These are phyloP conservation scores for Mycoemilia scoparia DNA, from an alignment of 192 early-diverging fungal species.

Conservation along the genomic window DNA sequence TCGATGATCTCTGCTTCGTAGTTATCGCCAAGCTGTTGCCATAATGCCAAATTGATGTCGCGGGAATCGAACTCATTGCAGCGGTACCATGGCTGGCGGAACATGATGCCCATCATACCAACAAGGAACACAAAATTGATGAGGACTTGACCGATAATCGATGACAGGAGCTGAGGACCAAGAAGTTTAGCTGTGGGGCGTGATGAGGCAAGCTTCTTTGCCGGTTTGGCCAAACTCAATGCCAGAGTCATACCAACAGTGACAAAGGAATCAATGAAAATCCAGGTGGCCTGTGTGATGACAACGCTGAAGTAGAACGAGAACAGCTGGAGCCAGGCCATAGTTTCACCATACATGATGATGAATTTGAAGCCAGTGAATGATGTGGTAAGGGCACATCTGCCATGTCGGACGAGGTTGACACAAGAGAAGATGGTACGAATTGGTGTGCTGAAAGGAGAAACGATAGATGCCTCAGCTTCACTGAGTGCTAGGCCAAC, in stretches of 20 bases:
- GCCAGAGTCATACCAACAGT: slow-evolving; percentile 36
- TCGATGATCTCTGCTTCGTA: slow-evolving; percentile 35
- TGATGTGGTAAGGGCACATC: slow-evolving; percentile 41
- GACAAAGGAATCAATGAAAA: slow-evolving; percentile 43
- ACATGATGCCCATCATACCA: slow-evolving; percentile 31
- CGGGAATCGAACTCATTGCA: slow-evolving; percentile 53
- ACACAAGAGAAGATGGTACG: slow-evolving; percentile 38
- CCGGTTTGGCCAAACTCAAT: slow-evolving; percentile 35
- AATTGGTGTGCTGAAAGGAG: slow-evolving; percentile 41
- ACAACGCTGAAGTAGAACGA: slow-evolving; percentile 48
- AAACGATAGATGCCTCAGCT: slow-evolving; percentile 51
- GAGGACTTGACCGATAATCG: slow-evolving; percentile 38
- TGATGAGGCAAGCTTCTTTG: slow-evolving; percentile 19
- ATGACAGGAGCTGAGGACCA: slow-evolving; percentile 38
- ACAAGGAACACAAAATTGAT: slow-evolving; percentile 44
- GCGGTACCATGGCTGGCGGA: slow-evolving; percentile 39
- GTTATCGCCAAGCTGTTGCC: slow-evolving; percentile 52
- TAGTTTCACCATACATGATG: slow-evolving; percentile 45
- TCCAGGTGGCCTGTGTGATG: slow-evolving; percentile 40
- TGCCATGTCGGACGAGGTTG: slow-evolving; percentile 41
- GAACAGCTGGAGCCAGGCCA: slow-evolving; percentile 35
- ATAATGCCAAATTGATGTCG: too few relatives aligned
- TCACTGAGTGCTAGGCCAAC: slow-evolving; percentile 50
- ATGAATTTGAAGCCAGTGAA: slow-evolving; percentile 53
- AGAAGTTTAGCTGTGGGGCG: slow-evolving; percentile 48